phyloP scores from a whole-genome alignment of 768 basidiomycete genomes.

The Krasilnikovozyma curviuscula region DNA sequence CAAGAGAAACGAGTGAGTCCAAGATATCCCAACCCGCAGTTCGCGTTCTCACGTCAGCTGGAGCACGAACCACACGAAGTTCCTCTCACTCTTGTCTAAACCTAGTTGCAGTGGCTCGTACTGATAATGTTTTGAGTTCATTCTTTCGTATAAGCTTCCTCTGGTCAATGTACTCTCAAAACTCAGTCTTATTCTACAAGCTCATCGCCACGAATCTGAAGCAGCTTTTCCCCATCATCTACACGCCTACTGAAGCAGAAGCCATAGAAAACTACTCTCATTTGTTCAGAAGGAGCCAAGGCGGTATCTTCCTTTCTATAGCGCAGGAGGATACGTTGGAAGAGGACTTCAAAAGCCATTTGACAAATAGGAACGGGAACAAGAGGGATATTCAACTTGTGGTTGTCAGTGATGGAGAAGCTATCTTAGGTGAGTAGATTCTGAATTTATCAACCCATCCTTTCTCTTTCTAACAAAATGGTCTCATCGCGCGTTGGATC shows the following conservation, averaged over 20 bases:
- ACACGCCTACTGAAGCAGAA: slow-evolving; percentile 65
- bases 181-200: slow-evolving; percentile 45
- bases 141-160: background rate
- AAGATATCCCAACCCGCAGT: no score
- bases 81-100: background rate
- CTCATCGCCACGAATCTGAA: slow-evolving; percentile 40
- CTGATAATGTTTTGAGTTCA: background rate
- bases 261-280: slow-evolving; percentile 70
- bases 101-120: background rate
- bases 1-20: background rate
- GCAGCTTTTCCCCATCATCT: slow-evolving; percentile 49
- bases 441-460: slow-evolving; percentile 25
- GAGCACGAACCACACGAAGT: background rate
- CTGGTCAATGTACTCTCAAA: background rate
- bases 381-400: slow-evolving; percentile 42
- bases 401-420: slow-evolving; percentile 67
- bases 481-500: no score
- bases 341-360: slow-evolving; percentile 34
- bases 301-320: slow-evolving; percentile 43
- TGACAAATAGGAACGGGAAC: background rate
- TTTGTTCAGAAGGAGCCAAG: slow-evolving; percentile 56
- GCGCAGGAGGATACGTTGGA: slow-evolving; percentile 46
- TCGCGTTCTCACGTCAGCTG: background rate
- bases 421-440: slow-evolving; percentile 70
- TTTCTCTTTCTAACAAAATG: background rate